Base-by-base conservation (phyloP, 2,329 filamentous ascomycete species). In the Periconia digitata region DNA sequence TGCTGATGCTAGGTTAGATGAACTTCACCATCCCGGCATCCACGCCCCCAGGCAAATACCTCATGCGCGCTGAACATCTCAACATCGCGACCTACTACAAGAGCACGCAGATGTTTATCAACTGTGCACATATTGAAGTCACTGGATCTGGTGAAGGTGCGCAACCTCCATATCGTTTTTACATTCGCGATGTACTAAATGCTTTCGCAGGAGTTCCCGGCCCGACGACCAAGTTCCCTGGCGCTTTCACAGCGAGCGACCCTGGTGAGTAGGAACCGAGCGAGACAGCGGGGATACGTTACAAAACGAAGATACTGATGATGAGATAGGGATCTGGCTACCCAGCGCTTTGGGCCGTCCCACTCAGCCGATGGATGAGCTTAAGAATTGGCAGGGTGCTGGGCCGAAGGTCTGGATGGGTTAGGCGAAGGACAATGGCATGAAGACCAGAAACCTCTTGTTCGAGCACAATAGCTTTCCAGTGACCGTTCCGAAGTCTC, bases 1-100 rank as follows among this genome's bases (percentile, higher is more conserved):
- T 42, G 10, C 23, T 24, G 21, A 24, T 20, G 24, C 15, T 29
- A 15, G 8, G 13, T 29, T 29, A 55, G 53, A 46, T 48, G 45
- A 55, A 53, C 41, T 55, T 55, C 35, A 55, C 53, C 12, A 55
- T 55, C 22, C 53, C 53, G 5, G 32, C 21, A 24, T 42, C 44
- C 7, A 55, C 53, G 4, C 53, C 53, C 8, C 50, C 53, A n/a
- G 53, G 53, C 6, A 44, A 48, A n/a, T 55, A 55, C 37, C 23
- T 55, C 17, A 35, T 55, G 7, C 40, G 53, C 8, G 43, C 43
- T 5, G 53, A 55, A 45, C 47, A 53, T 22, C 24, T 53, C 20
- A 47, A 47, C 15, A 47, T 48, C n/a, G 17, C 42, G 32, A 49
- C 23, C 1, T 32, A 6, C 1, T 49, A 45, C 15, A 46, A 43